A percentile compares a stretch with the other conserved stretches of the same genome.
phyloP scores from a whole-genome alignment of 2,329 filamentous ascomycete genomes.

The Aureobasidium sp. region DNA sequence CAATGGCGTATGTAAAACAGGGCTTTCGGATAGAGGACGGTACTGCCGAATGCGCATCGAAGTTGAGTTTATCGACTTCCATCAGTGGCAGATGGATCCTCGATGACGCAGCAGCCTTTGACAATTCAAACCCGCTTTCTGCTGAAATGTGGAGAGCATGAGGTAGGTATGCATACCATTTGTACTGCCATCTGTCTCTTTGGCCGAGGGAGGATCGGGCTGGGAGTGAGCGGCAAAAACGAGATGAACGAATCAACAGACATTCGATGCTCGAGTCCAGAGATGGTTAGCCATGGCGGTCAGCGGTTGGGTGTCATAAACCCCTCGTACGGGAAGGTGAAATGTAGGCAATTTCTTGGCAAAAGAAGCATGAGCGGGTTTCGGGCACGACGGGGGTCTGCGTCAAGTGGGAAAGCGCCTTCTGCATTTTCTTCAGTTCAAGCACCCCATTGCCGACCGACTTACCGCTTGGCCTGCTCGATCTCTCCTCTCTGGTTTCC shows the following conservation, averaged over 20 bases:
- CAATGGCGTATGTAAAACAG: not conserved
- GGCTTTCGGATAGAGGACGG: not conserved
- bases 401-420: conserved; percentile 3
- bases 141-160: not conserved
- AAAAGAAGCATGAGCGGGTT: not conserved
- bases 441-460: not conserved
- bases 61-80: conserved; percentile 3
- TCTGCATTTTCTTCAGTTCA: conserved; percentile 1
- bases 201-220: not conserved
- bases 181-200: not conserved
- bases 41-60: not conserved
- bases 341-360: not conserved
- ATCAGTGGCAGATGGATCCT: not conserved
- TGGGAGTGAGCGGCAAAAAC: not conserved
- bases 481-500: not conserved
- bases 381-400: not conserved
- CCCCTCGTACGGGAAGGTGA: conserved; percentile 1
- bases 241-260: not conserved
- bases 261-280: not conserved
- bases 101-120: conserved; percentile 2
- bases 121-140: not conserved
- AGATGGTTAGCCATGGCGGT: not conserved
- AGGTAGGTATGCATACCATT: not conserved
- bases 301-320: not conserved
- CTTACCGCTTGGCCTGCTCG: conserved; percentile 1